A percentile compares a stretch with the other conserved stretches of the same genome.
Evolutionary conservation across 176 grass and related monocot genomes (phyloP).

Genomic region (Cymbopogon citratus): DNA sequence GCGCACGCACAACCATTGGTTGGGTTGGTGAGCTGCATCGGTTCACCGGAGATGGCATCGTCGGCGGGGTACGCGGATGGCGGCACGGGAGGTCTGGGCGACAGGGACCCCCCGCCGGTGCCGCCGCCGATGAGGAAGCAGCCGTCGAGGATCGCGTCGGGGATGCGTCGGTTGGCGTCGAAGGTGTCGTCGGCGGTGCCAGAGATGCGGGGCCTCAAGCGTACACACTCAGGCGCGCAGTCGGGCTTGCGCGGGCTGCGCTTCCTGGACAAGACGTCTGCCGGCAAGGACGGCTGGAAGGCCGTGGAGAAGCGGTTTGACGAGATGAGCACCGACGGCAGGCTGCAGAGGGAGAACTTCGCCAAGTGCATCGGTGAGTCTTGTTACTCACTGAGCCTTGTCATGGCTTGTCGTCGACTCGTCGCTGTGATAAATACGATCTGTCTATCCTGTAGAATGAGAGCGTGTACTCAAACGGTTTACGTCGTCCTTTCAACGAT

Average conservation of each 20-base stretch:
- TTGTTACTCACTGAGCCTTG: not conserved
- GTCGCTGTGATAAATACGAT: not conserved
- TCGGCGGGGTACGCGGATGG: not conserved
- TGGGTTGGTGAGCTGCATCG: not conserved
- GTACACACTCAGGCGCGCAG: constrained; percentile 45
- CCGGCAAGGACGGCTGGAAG: constrained; percentile 72
- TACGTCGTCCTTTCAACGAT: not conserved
- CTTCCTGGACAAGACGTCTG: constrained; percentile 67
- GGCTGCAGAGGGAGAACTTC: constrained; percentile 62
- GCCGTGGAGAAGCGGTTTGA: constrained; percentile 78
- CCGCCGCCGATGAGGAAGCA: constrained; percentile 32
- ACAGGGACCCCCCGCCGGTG: not conserved
- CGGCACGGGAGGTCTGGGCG: not conserved
- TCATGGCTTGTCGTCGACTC: not conserved
- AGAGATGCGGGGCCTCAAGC: constrained; percentile 34
- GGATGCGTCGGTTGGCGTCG: constrained; percentile 32
- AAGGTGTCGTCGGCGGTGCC: constrained; percentile 43
- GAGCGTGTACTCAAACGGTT: not conserved
- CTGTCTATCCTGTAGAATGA: not conserved
- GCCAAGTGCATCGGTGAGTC: constrained; percentile 76
- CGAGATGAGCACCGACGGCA: constrained; percentile 42
- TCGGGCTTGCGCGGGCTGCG: constrained; percentile 49
- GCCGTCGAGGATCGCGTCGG: constrained; percentile 48
- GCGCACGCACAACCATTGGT: not conserved
- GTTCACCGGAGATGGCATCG: constrained; percentile 11